A percentile compares a stretch with the other conserved stretches of the same genome.
These are phyloP conservation scores for Primulina eburnea DNA, from an alignment of 257 asterid genomes.

Conservation along the genomic window DNA sequence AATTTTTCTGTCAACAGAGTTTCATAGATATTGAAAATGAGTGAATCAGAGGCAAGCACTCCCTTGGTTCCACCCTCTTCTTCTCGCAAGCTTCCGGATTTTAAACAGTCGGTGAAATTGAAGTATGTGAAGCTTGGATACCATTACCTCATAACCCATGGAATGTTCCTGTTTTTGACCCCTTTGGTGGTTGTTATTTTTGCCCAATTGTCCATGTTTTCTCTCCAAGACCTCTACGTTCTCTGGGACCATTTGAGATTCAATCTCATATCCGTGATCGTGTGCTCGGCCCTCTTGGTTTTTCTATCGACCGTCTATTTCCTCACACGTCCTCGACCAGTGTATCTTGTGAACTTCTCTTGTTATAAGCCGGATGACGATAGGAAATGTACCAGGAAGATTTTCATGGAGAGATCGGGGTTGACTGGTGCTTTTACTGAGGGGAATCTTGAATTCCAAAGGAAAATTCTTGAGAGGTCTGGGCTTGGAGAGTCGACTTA, in stretches of 20 bases:
- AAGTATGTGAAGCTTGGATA: slow-evolving; percentile 90
- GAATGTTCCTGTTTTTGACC: slow-evolving; percentile 64
- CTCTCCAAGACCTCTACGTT: slow-evolving; percentile 50
- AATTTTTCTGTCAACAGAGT: slow-evolving; percentile 24
- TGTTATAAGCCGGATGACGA: slow-evolving; percentile 71
- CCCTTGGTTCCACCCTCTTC: slow-evolving; percentile 47
- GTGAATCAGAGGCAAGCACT: slow-evolving; percentile 38
- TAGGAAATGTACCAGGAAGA: slow-evolving; percentile 64
- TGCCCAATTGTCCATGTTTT: slow-evolving; percentile 70
- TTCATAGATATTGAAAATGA: slow-evolving; percentile 36
- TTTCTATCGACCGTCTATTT: slow-evolving; percentile 62
- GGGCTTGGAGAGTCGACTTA: slow-evolving; percentile 79
- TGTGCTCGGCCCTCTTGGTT: slow-evolving; percentile 64
- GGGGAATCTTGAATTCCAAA: slow-evolving; percentile 58
- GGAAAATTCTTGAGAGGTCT: slow-evolving; percentile 73
- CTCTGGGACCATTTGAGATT: slow-evolving; percentile 74
- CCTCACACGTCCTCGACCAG: slow-evolving; percentile 73
- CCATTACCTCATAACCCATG: slow-evolving; percentile 75
- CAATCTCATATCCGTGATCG: slow-evolving; percentile 57
- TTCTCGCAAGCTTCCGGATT: slow-evolving; percentile 67
- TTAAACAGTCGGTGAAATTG: slow-evolving; percentile 67
- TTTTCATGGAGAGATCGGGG: slow-evolving; percentile 57
- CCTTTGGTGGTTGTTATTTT: slow-evolving; percentile 56
- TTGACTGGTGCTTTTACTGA: slow-evolving; percentile 49
- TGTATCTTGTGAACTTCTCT: slow-evolving; percentile 72